Conservation (phyloP, 768 basidiomycete species). For the Leccinum subtestaceum region DNA sequence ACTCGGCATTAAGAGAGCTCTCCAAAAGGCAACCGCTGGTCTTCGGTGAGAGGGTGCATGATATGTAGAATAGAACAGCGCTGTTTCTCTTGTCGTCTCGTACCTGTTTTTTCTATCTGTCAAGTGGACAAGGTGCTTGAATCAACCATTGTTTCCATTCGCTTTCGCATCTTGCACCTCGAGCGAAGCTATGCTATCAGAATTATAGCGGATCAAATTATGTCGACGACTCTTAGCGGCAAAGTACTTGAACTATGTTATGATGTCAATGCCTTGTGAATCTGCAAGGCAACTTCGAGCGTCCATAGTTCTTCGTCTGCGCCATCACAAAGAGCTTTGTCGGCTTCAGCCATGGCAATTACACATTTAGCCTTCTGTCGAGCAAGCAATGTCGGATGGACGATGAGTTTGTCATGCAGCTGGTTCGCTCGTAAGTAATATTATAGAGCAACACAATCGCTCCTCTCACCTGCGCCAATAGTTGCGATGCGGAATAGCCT, state of each 20-base stretch:
- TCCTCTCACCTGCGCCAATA: conserved; percentile 75
- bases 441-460: neutral
- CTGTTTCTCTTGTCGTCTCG: conserved; percentile 13
- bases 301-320: conserved; percentile 97
- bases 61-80: conserved; percentile 17
- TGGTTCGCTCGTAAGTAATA: conserved; percentile 31
- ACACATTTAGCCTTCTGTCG: conserved; percentile 80
- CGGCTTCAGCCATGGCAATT: conserved; percentile 87
- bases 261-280: conserved; percentile 58
- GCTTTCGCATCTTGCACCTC: neutral
- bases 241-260: neutral
- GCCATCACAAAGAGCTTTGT: conserved; percentile 94
- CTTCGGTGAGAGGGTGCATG: conserved; percentile 55
- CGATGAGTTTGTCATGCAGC: conserved; percentile 87
- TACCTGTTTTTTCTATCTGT: conserved; percentile 15
- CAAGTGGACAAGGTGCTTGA: conserved; percentile 13
- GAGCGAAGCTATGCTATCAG: neutral
- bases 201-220: neutral
- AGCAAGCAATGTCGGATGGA: conserved; percentile 77
- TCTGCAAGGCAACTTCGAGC: conserved; percentile 78
- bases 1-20: conserved; percentile 90
- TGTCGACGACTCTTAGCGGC: neutral
- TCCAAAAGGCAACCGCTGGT: conserved; percentile 96
- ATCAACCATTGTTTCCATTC: conserved; percentile 12
- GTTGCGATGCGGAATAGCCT: conserved; percentile 90